Percentiles rank a stretch among this genome's conserved stretches.
Evolutionary conservation across 345 rosid species (phyloP).

Genomic region (Pelargonium nanum): DNA sequence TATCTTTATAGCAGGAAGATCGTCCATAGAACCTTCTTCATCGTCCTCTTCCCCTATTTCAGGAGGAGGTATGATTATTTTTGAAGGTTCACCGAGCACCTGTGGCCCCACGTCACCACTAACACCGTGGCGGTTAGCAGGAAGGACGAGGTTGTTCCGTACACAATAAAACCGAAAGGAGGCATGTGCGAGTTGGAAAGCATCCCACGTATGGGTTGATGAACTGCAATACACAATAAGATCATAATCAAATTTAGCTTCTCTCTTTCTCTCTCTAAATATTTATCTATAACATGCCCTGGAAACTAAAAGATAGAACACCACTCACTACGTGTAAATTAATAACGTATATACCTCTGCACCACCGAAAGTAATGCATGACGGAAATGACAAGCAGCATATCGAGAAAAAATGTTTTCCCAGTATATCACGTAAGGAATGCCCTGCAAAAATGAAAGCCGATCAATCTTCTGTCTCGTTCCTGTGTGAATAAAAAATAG

Average conservation of each 20-base stretch:
- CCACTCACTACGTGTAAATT: neutral
- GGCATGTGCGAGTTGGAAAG: constrained; percentile 40
- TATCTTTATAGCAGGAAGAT: constrained; percentile 37
- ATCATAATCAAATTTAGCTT: neutral
- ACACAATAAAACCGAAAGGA: constrained; percentile 31
- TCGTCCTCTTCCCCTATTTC: constrained; percentile 26
- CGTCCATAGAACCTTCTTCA: constrained; percentile 23
- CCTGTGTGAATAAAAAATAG: neutral
- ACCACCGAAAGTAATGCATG: constrained; percentile 32
- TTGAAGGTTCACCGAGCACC: constrained; percentile 32
- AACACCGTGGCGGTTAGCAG: constrained; percentile 13
- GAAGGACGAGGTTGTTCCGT: constrained; percentile 11
- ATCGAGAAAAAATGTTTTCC: constrained; percentile 19
- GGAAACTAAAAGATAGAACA: neutral
- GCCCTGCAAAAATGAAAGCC: constrained; percentile 22
- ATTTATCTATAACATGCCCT: neutral
- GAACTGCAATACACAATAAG: constrained; percentile 26
- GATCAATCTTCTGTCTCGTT: neutral
- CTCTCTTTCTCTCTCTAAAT: too few species aligned
- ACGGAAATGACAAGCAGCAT: constrained; percentile 34
- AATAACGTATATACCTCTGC: constrained; percentile 22
- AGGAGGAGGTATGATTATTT: constrained; percentile 22
- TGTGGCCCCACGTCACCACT: constrained; percentile 17
- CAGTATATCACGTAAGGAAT: constrained; percentile 43
- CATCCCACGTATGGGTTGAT: constrained; percentile 34